Base-by-base conservation (phyloP, 2,329 filamentous ascomycete species). In the Colletotrichum sp. region DNA sequence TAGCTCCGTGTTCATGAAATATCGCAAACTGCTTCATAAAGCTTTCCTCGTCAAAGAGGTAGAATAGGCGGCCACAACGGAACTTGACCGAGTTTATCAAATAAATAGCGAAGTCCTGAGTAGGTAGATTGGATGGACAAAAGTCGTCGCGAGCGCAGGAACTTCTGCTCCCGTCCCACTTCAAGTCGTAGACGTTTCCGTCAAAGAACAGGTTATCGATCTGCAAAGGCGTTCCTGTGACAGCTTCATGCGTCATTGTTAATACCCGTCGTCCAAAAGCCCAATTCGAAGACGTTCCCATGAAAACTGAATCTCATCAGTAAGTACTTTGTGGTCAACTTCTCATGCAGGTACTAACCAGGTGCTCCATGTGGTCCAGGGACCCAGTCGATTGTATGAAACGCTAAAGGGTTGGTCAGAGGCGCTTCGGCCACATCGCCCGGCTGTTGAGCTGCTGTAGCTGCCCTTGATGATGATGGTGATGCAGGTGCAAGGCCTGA, bases 51-150 rank as follows among this genome's bases (percentile, higher is more conserved):
- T 91, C 88, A 52, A 91, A 89, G 3, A 91, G 80, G 63, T 90
- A 89, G 26, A 90, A 89, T 2, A 90, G 79, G 36, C 89, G 89
- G 3, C 87, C 86, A 70, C 88, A 89, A 72, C 90, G 88, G 55
- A 91, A 91, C 65, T 90, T 90, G 72, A 90, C 89, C 0, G 88
- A 86, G 73, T 90, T 90, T 81, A 90, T 88, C 5, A 91, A 80
- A 72, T 89, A 90, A 5, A 89, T 81, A 5, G 88, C 87, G 13
- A 64, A 64, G 28, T 64, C 60, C 12, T 64, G 60, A 26, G 60
- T 64, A 22, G 60, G 60, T 5, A 64, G 32, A 8, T 39, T 64
- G 30, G 60, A 64, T 4, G 30, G 60, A 18, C 60, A 24, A 22
- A 64, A 64, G 32, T 64, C 60, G 15, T 64, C 30, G 5, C 30